Evolutionary conservation across 2,329 filamentous ascomycete genomes (phyloP).

Genomic region (Hymenotorrendiella dingleyae): DNA sequence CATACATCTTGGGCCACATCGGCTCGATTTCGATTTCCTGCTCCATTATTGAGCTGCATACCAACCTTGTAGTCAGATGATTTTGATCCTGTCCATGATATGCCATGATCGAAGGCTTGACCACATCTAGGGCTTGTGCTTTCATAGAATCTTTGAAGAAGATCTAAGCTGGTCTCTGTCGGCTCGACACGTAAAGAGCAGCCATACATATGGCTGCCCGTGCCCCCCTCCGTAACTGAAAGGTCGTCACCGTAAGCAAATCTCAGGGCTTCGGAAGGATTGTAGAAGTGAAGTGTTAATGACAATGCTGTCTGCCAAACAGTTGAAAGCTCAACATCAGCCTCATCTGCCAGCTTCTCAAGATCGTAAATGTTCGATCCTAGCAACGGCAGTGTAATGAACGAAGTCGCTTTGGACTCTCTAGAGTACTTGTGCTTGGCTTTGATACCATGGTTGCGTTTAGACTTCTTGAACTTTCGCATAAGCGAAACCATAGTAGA

Average conservation of each 20-base stretch:
- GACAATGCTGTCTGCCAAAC: background rate
- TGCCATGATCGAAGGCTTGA: background rate
- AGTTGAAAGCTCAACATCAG: background rate
- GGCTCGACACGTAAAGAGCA: background rate
- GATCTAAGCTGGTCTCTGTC: background rate
- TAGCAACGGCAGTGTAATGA: background rate
- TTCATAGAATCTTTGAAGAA: background rate
- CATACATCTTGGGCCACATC: no score
- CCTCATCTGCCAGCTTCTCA: background rate
- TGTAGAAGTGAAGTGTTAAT: background rate
- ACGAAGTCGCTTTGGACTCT: background rate
- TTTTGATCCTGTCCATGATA: background rate
- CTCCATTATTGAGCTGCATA: no score
- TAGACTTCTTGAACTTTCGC: background rate
- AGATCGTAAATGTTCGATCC: background rate
- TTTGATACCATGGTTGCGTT: background rate
- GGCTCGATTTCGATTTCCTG: no score
- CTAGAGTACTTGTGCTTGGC: background rate
- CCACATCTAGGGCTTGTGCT: background rate
- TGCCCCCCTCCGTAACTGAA: background rate
- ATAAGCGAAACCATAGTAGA: background rate
- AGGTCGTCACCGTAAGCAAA: background rate
- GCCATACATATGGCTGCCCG: background rate
- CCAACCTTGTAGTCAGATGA: background rate
- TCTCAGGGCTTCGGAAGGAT: background rate